phyloP scores from a whole-genome alignment of 2,329 filamentous ascomycete species.

The Pyrenophora tritici-repentis region DNA sequence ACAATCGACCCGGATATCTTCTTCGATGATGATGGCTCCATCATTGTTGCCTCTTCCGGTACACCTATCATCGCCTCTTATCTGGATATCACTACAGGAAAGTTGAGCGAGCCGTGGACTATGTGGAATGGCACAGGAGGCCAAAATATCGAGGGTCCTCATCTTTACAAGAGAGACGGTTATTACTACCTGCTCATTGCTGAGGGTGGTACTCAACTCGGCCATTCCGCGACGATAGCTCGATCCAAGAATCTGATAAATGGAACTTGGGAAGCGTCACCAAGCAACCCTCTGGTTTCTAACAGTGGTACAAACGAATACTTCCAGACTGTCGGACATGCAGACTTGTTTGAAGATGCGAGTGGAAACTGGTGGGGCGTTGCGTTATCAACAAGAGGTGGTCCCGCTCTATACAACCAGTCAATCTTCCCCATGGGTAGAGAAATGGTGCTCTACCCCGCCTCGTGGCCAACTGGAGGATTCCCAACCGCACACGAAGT shows the following conservation, averaged over 20 bases:
- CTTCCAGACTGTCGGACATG: constrained; percentile 39
- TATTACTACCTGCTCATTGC: constrained; percentile 41
- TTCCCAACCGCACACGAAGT: too few species aligned
- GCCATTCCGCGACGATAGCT: constrained; percentile 45
- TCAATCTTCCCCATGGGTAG: constrained; percentile 3
- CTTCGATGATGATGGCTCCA: constrained; percentile 61
- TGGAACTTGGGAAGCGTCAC: constrained; percentile 43
- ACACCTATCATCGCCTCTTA: constrained; percentile 22
- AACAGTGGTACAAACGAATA: constrained; percentile 44
- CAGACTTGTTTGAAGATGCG: constrained; percentile 35
- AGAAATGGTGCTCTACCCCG: too few species aligned
- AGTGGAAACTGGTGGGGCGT: constrained; percentile 33
- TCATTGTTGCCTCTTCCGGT: constrained; percentile 49
- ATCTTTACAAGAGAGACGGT: constrained; percentile 45
- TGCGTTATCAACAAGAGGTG: constrained; percentile 30
- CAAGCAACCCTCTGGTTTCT: constrained; percentile 47
- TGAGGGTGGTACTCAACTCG: constrained; percentile 44
- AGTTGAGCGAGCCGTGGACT: constrained; percentile 34
- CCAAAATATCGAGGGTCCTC: constrained; percentile 41
- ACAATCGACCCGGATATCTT: constrained; percentile 57
- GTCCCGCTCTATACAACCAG: constrained; percentile 14
- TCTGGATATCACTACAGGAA: constrained; percentile 44
- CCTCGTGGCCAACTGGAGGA: too few species aligned
- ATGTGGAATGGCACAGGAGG: constrained; percentile 26
- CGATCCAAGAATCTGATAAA: constrained; percentile 35